A percentile compares a stretch with the other conserved stretches of the same genome.
phyloP scores from a whole-genome alignment of 352 stramenopile genomes.

The Phytopythium aichiense region DNA sequence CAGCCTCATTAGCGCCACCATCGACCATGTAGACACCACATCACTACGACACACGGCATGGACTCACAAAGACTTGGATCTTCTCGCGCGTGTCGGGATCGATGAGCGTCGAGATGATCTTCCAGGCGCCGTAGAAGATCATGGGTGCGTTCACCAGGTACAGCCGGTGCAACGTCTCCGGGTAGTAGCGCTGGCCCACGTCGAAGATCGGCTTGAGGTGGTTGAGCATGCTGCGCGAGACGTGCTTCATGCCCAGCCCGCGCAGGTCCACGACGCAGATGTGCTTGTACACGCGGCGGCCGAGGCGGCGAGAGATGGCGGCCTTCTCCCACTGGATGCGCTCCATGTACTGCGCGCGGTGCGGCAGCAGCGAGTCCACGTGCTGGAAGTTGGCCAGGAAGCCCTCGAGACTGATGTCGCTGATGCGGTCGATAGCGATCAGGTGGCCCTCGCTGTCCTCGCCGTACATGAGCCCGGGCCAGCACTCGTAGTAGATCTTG shows the following conservation, averaged over 20 bases:
- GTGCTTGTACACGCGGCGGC: slow-evolving; percentile 75
- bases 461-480: slow-evolving; percentile 57
- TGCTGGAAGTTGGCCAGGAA: slow-evolving; percentile 56
- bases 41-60: background rate
- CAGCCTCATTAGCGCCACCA: slow-evolving; percentile 2
- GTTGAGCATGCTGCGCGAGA: slow-evolving; percentile 47
- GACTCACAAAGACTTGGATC: slow-evolving; percentile 75
- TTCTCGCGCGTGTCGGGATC: slow-evolving; percentile 77
- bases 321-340: slow-evolving; percentile 75
- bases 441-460: slow-evolving; percentile 72
- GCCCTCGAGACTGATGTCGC: slow-evolving; percentile 57
- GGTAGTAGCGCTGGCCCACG: slow-evolving; percentile 74
- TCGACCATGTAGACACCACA: background rate
- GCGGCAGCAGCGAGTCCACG: slow-evolving; percentile 51
- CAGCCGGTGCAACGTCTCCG: slow-evolving; percentile 71
- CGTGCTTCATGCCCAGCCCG: slow-evolving; percentile 63
- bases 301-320: slow-evolving; percentile 58
- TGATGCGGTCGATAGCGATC: slow-evolving; percentile 61
- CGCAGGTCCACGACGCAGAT: slow-evolving; percentile 80
- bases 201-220: slow-evolving; percentile 81
- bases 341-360: slow-evolving; percentile 78
- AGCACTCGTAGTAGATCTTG: slow-evolving; percentile 67
- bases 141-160: slow-evolving; percentile 82
- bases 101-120: slow-evolving; percentile 67
- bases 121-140: slow-evolving; percentile 82